Base-by-base conservation (phyloP, 169 alveolate species). In the Eimeria zaria region DNA sequence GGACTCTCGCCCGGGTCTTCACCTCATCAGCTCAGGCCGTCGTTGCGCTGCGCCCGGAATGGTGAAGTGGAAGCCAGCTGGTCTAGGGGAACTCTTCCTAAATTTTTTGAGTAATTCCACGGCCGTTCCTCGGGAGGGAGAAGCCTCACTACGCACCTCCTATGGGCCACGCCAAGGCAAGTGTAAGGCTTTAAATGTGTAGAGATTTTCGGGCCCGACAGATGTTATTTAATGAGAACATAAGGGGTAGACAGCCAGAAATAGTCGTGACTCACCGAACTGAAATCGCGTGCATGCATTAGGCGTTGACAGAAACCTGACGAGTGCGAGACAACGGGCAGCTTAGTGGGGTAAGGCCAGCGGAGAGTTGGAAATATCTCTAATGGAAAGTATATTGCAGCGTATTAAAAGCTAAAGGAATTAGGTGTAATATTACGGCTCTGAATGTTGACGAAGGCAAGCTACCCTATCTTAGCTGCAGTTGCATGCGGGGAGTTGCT, bases 401-500 rank as follows among this genome's bases (percentile, higher is more conserved):
- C 39, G 16, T 18, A 16, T 14, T 39, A 0, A 80, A 51, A 46
- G 24, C 11, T 46, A 27, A 8, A 6, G 22, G 30, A 80, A 73
- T 36, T 7, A n/a, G 2, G 16, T 33, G 24, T 44, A 27, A 44
- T 41, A 12, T 41, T 24, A 16, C 22, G 6, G 46, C 0, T 22
- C 1, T 64, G 11, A 48, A n/a, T 11, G 4, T 1, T 48, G 48
- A 44, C 6, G 69, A 80, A 27, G 41, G 12, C 91, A 51, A 55
- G 22, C 20, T 53, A 64, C 73, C 91, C 55, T 39, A 18, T 14
- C 67, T 3, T 16, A 30, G 91, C 33, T 27, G 53, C 74, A 27
- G 6, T n/a, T 83, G 91, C 91, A 83, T 83, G 91, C 91, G 58
- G 55, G 91, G 91, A 27, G 93, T 60, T 36, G 81, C 93, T 60